A percentile compares a stretch with the other conserved stretches of the same genome.
Evolutionary conservation across 371 early-diverging fungal genomes (phyloP).

Genomic region (Capillidium rhysosporum): DNA sequence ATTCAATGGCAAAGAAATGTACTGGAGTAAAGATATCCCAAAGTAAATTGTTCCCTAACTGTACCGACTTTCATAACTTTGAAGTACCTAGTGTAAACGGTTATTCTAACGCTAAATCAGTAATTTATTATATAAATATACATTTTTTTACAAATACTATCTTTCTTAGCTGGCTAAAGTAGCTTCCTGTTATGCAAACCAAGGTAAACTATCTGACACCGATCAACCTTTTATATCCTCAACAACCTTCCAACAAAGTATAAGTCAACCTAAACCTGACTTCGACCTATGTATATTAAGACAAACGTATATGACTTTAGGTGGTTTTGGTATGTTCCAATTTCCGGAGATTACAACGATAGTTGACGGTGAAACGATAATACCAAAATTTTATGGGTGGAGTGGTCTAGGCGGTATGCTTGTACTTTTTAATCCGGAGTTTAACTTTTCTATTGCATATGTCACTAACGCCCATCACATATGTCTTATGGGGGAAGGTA

Average conservation of each 20-base stretch:
- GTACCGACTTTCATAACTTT: neutral
- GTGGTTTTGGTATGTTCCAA: neutral
- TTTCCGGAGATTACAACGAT: neutral
- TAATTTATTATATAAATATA: neutral
- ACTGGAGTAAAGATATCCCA: neutral
- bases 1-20: neutral
- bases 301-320: neutral
- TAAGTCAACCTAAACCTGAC: neutral
- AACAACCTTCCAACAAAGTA: no score
- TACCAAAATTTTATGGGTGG: slow-evolving; percentile 21
- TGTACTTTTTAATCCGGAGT: slow-evolving; percentile 27
- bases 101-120: neutral
- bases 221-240: neutral
- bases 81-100: slow-evolving; percentile 1
- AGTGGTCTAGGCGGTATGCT: slow-evolving; percentile 33
- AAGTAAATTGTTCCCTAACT: neutral
- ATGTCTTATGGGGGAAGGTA: slow-evolving; percentile 5
- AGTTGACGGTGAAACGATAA: neutral
- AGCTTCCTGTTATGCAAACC: neutral
- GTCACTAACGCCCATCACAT: slow-evolving; percentile 17
- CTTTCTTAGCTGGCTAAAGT: neutral
- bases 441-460: slow-evolving; percentile 28
- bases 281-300: neutral
- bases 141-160: neutral
- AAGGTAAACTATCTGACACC: neutral